Evolutionary conservation across 1,284 basidiomycete species (phyloP).

Genomic region (Chondrostereum purpureum): DNA sequence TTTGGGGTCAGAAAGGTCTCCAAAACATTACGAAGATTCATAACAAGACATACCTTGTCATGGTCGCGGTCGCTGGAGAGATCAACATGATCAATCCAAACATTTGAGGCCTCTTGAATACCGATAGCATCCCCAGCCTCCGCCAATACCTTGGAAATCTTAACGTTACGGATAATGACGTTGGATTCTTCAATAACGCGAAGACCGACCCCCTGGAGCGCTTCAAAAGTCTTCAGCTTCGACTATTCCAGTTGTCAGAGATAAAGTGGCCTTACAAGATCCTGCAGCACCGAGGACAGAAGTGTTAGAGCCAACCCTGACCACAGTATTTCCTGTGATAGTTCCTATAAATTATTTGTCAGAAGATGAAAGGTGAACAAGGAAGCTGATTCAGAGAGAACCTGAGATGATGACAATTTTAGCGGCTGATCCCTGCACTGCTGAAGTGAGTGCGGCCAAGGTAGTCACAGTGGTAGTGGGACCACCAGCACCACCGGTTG

Average conservation of each 20-base stretch:
- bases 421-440: constrained; percentile 32
- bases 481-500: constrained; percentile 37
- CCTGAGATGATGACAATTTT: constrained; percentile 42
- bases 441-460: constrained; percentile 34
- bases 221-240: constrained; percentile 17
- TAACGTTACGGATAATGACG: constrained; percentile 44
- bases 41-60: constrained; percentile 27
- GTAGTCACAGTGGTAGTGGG: constrained; percentile 36
- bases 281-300: constrained; percentile 30
- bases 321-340: constrained; percentile 35
- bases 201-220: constrained; percentile 34
- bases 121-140: constrained; percentile 36
- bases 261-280: constrained; percentile 19
- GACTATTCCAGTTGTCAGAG: no score
- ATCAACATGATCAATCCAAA: constrained; percentile 43
- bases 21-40: not conserved
- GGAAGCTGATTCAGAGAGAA: constrained; percentile 10
- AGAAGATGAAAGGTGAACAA: not conserved
- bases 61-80: constrained; percentile 38
- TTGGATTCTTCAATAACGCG: constrained; percentile 35
- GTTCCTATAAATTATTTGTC: constrained; percentile 21
- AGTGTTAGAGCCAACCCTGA: constrained; percentile 39
- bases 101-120: constrained; percentile 33
- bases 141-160: constrained; percentile 43
- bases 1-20: not conserved